These are phyloP conservation scores for Murraya koenigii DNA, from an alignment of 345 rosid species.

Conservation along the genomic window DNA sequence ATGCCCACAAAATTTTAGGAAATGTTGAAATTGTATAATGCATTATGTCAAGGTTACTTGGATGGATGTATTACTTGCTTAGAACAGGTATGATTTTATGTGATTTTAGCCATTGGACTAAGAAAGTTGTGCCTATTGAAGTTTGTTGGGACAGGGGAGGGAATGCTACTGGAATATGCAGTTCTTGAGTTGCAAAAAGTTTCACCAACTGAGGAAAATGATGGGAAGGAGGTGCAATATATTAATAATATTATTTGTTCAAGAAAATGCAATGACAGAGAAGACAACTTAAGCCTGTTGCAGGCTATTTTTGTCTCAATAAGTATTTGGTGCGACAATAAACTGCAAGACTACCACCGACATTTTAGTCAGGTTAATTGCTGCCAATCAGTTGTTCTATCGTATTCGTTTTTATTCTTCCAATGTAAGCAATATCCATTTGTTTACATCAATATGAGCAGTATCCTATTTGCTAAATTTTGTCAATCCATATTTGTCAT, in stretches of 20 bases:
- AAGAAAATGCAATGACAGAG: conserved; percentile 37
- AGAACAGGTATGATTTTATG: background rate
- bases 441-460: conserved; percentile 3
- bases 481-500: background rate
- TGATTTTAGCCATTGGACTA: conserved; percentile 10
- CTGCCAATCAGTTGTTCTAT: conserved; percentile 15
- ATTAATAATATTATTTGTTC: conserved; percentile 54
- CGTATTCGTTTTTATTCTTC: conserved; percentile 5
- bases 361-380: conserved; percentile 71
- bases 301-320: conserved; percentile 58
- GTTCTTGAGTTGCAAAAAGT: conserved; percentile 59
- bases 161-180: conserved; percentile 58
- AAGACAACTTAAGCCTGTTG: conserved; percentile 44
- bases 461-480: conserved; percentile 1
- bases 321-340: conserved; percentile 72
- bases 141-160: conserved; percentile 76
- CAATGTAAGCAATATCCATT: background rate
- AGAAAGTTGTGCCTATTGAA: conserved; percentile 35
- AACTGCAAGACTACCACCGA: conserved; percentile 80
- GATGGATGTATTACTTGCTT: background rate
- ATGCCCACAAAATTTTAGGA: background rate
- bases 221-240: conserved; percentile 55
- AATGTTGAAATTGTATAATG: background rate
- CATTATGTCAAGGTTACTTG: background rate
- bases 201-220: conserved; percentile 39